Percentiles rank a stretch among this genome's conserved stretches.
phyloP scores from a whole-genome alignment of 2,329 filamentous ascomycete genomes.

The Talaromyces sp. region DNA sequence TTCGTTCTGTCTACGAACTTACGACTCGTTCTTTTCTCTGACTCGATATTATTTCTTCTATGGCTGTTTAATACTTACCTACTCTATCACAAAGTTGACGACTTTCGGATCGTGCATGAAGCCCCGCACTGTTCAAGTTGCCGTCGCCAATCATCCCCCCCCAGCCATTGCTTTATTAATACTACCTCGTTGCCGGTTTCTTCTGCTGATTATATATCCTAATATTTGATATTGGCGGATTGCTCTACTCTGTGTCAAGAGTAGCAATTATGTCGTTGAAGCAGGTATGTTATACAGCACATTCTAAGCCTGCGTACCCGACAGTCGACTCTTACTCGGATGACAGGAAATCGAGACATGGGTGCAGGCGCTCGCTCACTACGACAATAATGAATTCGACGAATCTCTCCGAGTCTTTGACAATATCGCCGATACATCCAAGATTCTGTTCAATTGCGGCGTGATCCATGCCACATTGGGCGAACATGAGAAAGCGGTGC shows the following conservation, averaged over 20 bases:
- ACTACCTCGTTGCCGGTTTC: not conserved
- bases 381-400: slow-evolving; percentile 98
- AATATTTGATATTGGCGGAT: not conserved
- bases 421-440: slow-evolving; percentile 88
- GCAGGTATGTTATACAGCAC: slow-evolving; percentile 48
- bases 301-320: not conserved
- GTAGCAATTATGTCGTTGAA: slow-evolving; percentile 56
- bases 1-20: not conserved
- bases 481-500: slow-evolving; percentile 90
- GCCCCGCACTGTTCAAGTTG: slow-evolving; percentile 14
- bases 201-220: not conserved
- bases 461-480: slow-evolving; percentile 96
- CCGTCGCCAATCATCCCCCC: slow-evolving; percentile 10
- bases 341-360: slow-evolving; percentile 95
- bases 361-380: slow-evolving; percentile 85
- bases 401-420: slow-evolving; percentile 81
- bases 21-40: not conserved
- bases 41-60: not conserved
- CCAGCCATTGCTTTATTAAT: slow-evolving; percentile 11
- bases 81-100: slow-evolving; percentile 5
- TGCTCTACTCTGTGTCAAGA: not conserved
- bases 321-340: not conserved
- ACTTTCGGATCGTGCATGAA: slow-evolving; percentile 12
- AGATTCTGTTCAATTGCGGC: slow-evolving; percentile 97
- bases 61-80: not conserved